phyloP scores from a whole-genome alignment of 2,329 filamentous ascomycete genomes.

The Xylariales sp. region DNA sequence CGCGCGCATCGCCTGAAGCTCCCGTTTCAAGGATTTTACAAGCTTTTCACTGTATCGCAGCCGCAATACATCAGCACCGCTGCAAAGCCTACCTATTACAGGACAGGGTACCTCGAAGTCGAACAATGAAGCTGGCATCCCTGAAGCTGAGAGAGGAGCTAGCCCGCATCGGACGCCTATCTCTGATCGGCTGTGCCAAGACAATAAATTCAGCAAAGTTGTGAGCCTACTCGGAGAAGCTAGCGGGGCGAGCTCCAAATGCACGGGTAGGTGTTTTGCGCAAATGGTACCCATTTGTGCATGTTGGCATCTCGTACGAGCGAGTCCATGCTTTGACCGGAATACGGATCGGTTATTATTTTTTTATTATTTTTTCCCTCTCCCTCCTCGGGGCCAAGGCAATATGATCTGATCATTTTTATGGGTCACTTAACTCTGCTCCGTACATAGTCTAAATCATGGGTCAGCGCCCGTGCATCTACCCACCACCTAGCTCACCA shows the following conservation, averaged over 20 bases:
- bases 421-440: background rate
- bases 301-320: background rate
- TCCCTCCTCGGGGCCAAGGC: no score
- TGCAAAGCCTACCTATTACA: no score
- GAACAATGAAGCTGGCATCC: constrained; percentile 3
- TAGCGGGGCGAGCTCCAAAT: no score
- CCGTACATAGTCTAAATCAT: constrained; percentile 6
- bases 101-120: no score
- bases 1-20: no score
- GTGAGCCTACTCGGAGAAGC: background rate
- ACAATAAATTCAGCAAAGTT: constrained; percentile 1
- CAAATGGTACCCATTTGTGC: background rate
- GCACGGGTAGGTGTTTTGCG: no score
- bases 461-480: constrained; percentile 6
- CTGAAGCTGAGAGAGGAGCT: constrained; percentile 5
- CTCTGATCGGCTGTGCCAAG: constrained; percentile 6
- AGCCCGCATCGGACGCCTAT: constrained; percentile 5
- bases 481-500: background rate
- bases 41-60: constrained; percentile 1
- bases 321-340: background rate
- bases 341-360: background rate
- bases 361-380: background rate
- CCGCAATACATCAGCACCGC: no score
- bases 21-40: no score
- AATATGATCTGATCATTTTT: background rate